phyloP scores from a whole-genome alignment of 2,329 filamentous ascomycete genomes.

The Arachnopeziza araneosa region DNA sequence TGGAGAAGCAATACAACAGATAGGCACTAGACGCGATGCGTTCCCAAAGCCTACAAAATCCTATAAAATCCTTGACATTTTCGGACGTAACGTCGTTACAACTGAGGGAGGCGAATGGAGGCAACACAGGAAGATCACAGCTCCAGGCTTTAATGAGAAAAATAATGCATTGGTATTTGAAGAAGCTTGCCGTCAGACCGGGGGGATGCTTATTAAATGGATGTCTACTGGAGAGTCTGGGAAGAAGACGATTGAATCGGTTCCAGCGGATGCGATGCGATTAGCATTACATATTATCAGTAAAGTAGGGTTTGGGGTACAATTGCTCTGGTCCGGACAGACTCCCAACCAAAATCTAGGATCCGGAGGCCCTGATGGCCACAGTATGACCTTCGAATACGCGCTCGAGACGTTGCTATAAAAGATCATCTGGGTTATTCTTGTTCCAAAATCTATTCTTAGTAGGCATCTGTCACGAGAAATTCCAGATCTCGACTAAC shows the following conservation, averaged over 20 bases:
- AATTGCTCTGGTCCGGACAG: constrained; percentile 58
- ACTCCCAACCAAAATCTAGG: constrained; percentile 39
- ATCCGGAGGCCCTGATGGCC: constrained; percentile 33
- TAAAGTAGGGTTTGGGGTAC: constrained; percentile 66
- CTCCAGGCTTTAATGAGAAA: constrained; percentile 69
- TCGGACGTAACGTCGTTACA: constrained; percentile 66
- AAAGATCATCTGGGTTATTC: constrained; percentile 45
- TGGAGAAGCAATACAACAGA: constrained; percentile 59
- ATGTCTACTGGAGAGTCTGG: constrained; percentile 31
- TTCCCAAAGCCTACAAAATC: constrained; percentile 63
- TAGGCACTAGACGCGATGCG: constrained; percentile 60
- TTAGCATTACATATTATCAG: constrained; percentile 55
- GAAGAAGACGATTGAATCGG: constrained; percentile 44
- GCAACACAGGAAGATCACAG: constrained; percentile 65
- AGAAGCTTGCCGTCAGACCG: constrained; percentile 58
- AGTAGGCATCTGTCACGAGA: constrained; percentile 28
- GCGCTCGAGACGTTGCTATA: constrained; percentile 48
- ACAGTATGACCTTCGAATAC: constrained; percentile 50
- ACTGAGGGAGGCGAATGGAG: constrained; percentile 67
- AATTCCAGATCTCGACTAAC: constrained; percentile 1
- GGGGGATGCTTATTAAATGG: constrained; percentile 56
- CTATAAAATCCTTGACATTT: constrained; percentile 57
- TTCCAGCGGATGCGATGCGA: constrained; percentile 61
- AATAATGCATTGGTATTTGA: constrained; percentile 64
- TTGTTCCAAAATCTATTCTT: constrained; percentile 46